Percentiles rank a stretch among this genome's conserved stretches.
phyloP scores from a whole-genome alignment of 139 green algal genomes.

The Tetraselmis chui region DNA sequence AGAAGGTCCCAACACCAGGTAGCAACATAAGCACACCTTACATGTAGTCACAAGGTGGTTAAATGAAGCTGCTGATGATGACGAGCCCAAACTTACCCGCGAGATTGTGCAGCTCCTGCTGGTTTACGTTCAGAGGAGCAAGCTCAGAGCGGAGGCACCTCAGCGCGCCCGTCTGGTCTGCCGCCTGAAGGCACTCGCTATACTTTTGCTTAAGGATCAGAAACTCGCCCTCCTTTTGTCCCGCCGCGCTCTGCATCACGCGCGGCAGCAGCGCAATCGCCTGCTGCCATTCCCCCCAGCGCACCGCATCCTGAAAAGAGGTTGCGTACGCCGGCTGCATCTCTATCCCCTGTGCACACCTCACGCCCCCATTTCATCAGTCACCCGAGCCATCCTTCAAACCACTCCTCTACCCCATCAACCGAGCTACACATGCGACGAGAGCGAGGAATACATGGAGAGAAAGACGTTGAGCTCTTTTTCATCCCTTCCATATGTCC shows the following conservation, averaged over 20 bases:
- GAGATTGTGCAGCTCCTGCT: conserved; percentile 41
- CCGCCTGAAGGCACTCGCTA: conserved; percentile 40
- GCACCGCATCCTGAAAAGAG: conserved; percentile 43
- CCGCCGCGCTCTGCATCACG: conserved; percentile 15
- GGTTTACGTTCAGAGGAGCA: conserved; percentile 35
- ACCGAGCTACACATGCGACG: no score
- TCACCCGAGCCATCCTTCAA: no score
- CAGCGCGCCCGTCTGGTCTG: conserved; percentile 29
- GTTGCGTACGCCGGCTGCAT: conserved; percentile 57
- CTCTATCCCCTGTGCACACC: conserved; percentile 46
- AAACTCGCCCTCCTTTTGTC: conserved; percentile 34
- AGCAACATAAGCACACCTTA: no score
- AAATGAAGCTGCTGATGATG: no score
- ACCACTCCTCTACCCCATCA: no score
- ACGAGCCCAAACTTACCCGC: no score
- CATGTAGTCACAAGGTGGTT: no score
- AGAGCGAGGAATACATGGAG: no score
- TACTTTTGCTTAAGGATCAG: conserved; percentile 61
- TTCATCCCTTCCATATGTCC: no score
- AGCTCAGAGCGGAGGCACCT: conserved; percentile 33
- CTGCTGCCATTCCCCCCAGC: conserved; percentile 45
- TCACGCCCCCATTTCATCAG: no score
- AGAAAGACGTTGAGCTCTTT: no score
- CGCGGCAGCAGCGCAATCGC: conserved; percentile 49
- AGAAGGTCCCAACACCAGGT: no score